Base-by-base conservation (phyloP, 1,284 basidiomycete genomes). In the Cryptococcus depauperatus region DNA sequence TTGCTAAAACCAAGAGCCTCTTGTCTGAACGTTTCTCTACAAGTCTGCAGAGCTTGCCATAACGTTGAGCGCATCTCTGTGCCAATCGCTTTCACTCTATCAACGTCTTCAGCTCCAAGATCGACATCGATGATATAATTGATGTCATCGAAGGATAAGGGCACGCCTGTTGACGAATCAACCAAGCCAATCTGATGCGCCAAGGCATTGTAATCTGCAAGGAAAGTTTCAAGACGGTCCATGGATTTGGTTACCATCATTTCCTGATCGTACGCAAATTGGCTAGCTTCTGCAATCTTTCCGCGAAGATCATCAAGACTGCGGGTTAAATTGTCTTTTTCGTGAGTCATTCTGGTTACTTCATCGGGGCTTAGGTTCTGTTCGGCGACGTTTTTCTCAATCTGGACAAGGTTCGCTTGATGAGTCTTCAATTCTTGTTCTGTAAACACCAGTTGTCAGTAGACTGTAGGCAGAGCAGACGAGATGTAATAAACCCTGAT, bases 351-450 rank as follows among this genome's bases (percentile, higher is more conserved):
- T 28, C 81, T 79, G 39, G 78, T 72, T 34, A 89, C 85, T 69
- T 92, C 87, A 62, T 90, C 85, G 0, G 83, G 83, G 1, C 83
- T 78, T 26, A 92, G 76, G 61, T 91, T 90, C 66, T 92, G 88
- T 30, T 75, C 79, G 56, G 80, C 79, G 18, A 92, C 84, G 10
- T 84, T 77, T 1, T 77, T 75, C 8, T 74, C 69, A 21, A 87
- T 74, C 46, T 76, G 76, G n/a, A 72, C 72, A 48, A 83, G 77
- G 55, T 89, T 83, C 26, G 69, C 16, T 4, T 58, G 56, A 13
- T 50, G 44, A 37, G 44, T 48, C 39, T 46, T 59, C 53, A 52
- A 58, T 78, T 75, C 27, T 81, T 72, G 49, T 79, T 78, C 41
- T 77, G 74, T 4, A 83, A 16, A 11, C 21, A 39, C 9, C 8